Percentiles rank a stretch among this genome's conserved stretches.
Evolutionary conservation across 2,329 filamentous ascomycete species (phyloP).

Genomic region (Aureobasidium sp.): DNA sequence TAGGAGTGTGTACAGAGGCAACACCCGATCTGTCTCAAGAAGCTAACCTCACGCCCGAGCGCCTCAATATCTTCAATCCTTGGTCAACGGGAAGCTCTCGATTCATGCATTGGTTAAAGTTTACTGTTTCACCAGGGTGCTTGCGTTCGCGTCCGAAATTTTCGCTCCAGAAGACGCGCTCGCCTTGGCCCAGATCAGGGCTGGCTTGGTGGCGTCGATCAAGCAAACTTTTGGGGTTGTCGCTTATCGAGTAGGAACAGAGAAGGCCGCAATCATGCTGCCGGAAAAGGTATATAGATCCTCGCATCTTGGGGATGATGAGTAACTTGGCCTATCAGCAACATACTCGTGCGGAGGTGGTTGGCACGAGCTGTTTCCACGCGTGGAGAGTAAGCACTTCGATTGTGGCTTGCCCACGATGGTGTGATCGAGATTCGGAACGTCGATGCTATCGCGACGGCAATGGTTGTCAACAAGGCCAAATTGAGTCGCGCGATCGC

Average conservation of each 20-base stretch:
- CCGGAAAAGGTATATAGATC: neutral
- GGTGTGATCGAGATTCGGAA: neutral
- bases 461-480: neutral
- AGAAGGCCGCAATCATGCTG: neutral
- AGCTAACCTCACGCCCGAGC: neutral
- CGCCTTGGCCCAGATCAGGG: neutral
- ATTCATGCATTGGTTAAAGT: conserved; percentile 2
- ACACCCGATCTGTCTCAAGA: neutral
- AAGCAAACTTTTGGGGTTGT: neutral
- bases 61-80: neutral
- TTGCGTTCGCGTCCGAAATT: neutral
- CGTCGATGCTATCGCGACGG: neutral
- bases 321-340: neutral
- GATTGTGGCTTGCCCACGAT: neutral
- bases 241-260: neutral
- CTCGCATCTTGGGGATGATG: neutral
- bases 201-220: neutral
- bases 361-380: neutral
- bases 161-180: neutral
- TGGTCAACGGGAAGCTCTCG: neutral
- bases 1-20: neutral
- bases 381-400: neutral
- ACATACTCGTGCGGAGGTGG: neutral
- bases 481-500: neutral
- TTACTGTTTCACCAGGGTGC: neutral